Percentiles rank a stretch among this genome's conserved stretches.
phyloP scores from a whole-genome alignment of 176 grass and related monocot genomes.

The Aechmea fasciata region DNA sequence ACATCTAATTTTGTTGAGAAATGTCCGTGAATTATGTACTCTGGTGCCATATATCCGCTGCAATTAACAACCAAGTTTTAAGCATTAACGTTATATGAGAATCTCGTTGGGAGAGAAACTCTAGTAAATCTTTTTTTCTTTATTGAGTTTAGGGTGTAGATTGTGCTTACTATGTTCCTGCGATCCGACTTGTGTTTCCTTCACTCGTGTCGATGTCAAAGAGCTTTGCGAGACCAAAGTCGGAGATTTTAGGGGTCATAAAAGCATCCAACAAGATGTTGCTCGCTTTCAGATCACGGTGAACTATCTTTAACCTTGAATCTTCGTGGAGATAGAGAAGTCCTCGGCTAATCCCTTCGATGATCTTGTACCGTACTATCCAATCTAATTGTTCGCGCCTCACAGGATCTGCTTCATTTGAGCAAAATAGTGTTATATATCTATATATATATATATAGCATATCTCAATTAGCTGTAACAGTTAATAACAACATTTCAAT shows the following conservation, averaged over 20 bases:
- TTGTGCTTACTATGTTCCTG: constrained; percentile 29
- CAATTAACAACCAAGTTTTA: neutral
- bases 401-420: neutral
- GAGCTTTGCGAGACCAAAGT: constrained; percentile 51
- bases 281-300: constrained; percentile 39
- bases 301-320: constrained; percentile 40
- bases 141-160: neutral
- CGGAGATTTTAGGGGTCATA: constrained; percentile 64
- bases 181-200: constrained; percentile 40
- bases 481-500: neutral
- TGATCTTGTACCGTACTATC: constrained; percentile 27
- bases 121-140: neutral
- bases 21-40: constrained; percentile 34
- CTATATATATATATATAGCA: too few species aligned
- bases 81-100: too few species aligned
- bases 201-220: constrained; percentile 20
- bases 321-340: constrained; percentile 61
- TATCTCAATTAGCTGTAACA: too few species aligned
- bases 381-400: neutral
- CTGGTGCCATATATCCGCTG: constrained; percentile 64
- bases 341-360: constrained; percentile 37
- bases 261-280: constrained; percentile 41
- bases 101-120: neutral
- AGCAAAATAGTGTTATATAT: neutral
- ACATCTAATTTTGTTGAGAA: constrained; percentile 55